Conservation (phyloP, 208 protist species). For the Trypanosoma scelopori region DNA sequence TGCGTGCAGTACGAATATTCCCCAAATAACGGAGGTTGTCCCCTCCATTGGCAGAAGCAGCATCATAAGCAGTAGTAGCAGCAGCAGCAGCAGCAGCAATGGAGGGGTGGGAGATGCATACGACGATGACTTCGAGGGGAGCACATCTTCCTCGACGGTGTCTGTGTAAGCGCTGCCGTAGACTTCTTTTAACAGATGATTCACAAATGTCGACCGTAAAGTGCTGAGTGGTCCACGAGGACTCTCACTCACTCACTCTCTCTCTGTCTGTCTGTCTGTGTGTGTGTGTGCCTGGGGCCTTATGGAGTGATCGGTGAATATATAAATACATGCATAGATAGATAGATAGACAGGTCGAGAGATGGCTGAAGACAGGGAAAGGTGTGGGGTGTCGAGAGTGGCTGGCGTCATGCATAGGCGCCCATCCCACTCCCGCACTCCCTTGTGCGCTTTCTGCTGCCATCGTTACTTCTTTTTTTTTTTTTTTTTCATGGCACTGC, state of each 20-base stretch:
- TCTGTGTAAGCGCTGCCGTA: slow-evolving; percentile 37
- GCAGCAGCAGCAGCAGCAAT: background rate
- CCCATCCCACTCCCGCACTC: too few species aligned
- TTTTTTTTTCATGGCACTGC: background rate
- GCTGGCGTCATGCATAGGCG: background rate
- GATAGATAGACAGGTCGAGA: too few species aligned
- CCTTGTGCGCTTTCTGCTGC: background rate
- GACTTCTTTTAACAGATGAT: background rate
- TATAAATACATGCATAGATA: slow-evolving; percentile 2
- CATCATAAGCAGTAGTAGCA: background rate
- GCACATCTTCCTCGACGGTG: slow-evolving; percentile 12
- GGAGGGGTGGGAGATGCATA: slow-evolving; percentile 16
- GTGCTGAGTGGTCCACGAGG: too few species aligned
- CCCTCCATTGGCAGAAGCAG: background rate
- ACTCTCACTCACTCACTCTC: too few species aligned
- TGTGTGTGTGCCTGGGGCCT: too few species aligned
- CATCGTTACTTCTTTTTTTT: slow-evolving; percentile 9
- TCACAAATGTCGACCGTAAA: too few species aligned
- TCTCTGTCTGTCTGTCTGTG: too few species aligned
- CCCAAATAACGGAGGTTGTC: background rate
- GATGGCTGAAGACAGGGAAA: too few species aligned
- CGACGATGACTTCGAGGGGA: slow-evolving; percentile 35
- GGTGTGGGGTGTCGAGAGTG: too few species aligned
- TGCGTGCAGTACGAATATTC: background rate
- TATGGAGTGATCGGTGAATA: too few species aligned